phyloP scores from a whole-genome alignment of 2,329 filamentous ascomycete genomes.

The Aspergillus tubingensis region DNA sequence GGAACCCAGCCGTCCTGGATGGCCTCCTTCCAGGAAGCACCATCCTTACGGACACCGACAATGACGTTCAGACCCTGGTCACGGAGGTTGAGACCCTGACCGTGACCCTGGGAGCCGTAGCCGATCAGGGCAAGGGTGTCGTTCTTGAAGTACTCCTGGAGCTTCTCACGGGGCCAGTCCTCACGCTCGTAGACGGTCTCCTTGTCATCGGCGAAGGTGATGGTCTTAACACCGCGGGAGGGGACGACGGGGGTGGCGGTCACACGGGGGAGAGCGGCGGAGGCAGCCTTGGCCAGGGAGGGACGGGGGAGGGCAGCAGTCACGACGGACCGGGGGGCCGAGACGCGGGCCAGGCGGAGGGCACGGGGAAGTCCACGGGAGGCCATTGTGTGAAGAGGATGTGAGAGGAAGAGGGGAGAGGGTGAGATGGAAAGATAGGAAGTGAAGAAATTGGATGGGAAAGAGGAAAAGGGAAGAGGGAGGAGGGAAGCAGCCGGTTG shows the following conservation, averaged over 20 bases:
- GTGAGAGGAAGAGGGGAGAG: conserved; percentile 16
- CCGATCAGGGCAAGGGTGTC: conserved; percentile 98
- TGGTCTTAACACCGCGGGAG: conserved; percentile 88
- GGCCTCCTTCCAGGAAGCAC: conserved; percentile 97
- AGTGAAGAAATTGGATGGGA: conserved; percentile 14
- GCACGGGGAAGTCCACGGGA: conserved; percentile 56
- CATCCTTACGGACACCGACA: conserved; percentile 96
- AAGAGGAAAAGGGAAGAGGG: conserved; percentile 10
- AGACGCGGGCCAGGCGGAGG: conserved; percentile 60
- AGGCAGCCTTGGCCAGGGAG: conserved; percentile 47
- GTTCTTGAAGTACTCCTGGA: conserved; percentile 99
- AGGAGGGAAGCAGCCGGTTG: conserved; percentile 12
- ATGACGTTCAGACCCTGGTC: conserved; percentile 99
- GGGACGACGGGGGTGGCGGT: conserved; percentile 48
- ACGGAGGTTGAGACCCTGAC: conserved; percentile 98
- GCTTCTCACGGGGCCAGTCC: conserved; percentile 98
- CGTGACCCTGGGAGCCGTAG: conserved; percentile 97
- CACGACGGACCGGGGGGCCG: conserved; percentile 59
- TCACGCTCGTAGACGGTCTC: conserved; percentile 96
- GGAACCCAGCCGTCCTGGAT: conserved; percentile 96
- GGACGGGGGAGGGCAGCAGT: conserved; percentile 57
- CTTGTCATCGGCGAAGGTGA: conserved; percentile 95
- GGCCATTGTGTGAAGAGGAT: conserved; percentile 43
- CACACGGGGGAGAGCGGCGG: conserved; percentile 44
- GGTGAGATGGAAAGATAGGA: conserved; percentile 15